Evolutionary conservation across 2,329 filamentous ascomycete genomes (phyloP), one percentile per base, ranked within the genome.

Genomic region (Chaetomiaceae sp.): DNA sequence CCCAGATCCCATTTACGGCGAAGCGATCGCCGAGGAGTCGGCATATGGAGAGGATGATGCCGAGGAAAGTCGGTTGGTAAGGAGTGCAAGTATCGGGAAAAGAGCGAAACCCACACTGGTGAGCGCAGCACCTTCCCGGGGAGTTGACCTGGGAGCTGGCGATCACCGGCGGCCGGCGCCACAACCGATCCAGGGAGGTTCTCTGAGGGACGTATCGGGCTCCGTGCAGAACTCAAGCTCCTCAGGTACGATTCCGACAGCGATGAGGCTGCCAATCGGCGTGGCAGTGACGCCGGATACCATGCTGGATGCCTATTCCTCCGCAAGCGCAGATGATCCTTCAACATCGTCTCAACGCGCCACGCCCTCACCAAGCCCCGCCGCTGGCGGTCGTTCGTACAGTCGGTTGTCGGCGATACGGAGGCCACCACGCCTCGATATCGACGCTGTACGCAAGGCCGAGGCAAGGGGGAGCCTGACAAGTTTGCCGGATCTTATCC

Each of bases 381-480:
- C 42, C 2, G 56, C 58, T 20, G 63, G 59, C 21, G 58, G 63
- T 16, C 61, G 65, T 37, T 55, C 67, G 0, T 74, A 67, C 57
- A 77, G 71, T 56, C 70, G 72, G 16, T 58, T 81, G 20, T 82
- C 81, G 10, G 78, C 76, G 12, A 73, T 83, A 50, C 72, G 76
- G 58, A 71, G 79, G 43, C 91, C 92, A 27, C 87, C 89, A 3
- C 81, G 80, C 31, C 72, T 96, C 4, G 83, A 96, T 63, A 85
- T 96, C 20, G 85, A 91, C 63, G 87, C 87, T 4, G 87, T 95
- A 3, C 80, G 83, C 57, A 83, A 86, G 45, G 87, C 88, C 14
- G 89, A 96, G 67, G 81, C 86, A 1, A 82, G 93, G 62, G 91
- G 89, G 4, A 96, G 91, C 65, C 75, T 96, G 56, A 97, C 93